Percentiles rank a stretch among this genome's conserved stretches.
Evolutionary conservation across 164 flowering plant species (phyloP).

Genomic region (Umbilicus rupestris): DNA sequence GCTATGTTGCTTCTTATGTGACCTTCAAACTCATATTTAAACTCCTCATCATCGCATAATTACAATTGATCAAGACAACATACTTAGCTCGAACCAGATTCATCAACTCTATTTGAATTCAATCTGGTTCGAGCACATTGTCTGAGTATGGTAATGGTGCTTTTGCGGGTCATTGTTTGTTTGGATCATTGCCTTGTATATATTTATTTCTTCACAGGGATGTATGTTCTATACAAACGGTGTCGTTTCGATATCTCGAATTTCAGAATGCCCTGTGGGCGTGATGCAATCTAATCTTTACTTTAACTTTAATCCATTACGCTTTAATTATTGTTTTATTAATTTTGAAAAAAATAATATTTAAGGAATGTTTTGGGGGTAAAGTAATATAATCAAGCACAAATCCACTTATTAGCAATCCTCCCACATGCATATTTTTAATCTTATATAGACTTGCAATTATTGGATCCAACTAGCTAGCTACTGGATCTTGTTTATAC

Average conservation of each 20-base stretch:
- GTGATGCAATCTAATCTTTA: conserved; percentile 3
- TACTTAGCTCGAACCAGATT: not conserved
- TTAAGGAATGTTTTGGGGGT: not conserved
- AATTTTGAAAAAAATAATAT: not conserved
- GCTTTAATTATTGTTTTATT: not conserved
- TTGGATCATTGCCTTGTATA: no score
- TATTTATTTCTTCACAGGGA: no score
- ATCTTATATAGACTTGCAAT: not conserved
- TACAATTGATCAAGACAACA: not conserved
- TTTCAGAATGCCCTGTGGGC: not conserved
- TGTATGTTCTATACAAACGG: not conserved
- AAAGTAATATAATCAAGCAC: not conserved
- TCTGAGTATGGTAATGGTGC: no score
- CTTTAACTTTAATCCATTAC: not conserved
- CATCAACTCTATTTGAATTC: not conserved
- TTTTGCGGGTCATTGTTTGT: no score
- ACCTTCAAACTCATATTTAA: not conserved
- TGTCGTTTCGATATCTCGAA: not conserved
- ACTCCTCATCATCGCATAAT: not conserved
- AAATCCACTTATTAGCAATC: not conserved
- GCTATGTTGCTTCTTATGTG: not conserved
- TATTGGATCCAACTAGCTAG: not conserved
- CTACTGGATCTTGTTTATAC: not conserved
- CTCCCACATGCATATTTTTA: not conserved
- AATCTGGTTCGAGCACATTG: no score